A percentile compares a stretch with the other conserved stretches of the same genome.
Conservation (phyloP, 2,329 filamentous ascomycete species). For the Cercospora sesami region DNA sequence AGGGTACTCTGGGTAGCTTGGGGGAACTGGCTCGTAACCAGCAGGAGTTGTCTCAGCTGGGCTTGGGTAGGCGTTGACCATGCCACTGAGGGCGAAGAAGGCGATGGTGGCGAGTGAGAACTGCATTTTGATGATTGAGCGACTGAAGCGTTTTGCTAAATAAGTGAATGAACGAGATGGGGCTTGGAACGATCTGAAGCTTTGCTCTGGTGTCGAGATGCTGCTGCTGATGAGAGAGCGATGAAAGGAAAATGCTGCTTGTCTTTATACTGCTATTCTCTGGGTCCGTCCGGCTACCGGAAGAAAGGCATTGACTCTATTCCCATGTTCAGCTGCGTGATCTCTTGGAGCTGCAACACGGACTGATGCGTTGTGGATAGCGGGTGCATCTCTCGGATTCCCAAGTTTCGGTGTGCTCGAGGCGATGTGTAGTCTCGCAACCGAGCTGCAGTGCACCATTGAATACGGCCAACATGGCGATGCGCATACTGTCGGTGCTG, state of each 20-base stretch:
- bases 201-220: conserved; percentile 12
- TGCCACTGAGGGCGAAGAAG: conserved; percentile 24
- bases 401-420: neutral
- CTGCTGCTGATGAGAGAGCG: conserved; percentile 20
- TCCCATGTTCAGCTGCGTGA: neutral
- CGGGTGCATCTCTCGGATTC: neutral
- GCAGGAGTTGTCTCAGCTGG: conserved; percentile 14
- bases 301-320: neutral
- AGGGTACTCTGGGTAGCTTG: neutral
- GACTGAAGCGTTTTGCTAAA: conserved; percentile 17
- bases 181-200: conserved; percentile 11
- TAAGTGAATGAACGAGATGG: conserved; percentile 15
- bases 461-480: neutral
- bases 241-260: neutral
- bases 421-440: neutral
- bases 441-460: conserved; percentile 1
- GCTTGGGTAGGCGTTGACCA: conserved; percentile 22
- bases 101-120: conserved; percentile 23
- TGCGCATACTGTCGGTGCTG: neutral
- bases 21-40: conserved; percentile 14
- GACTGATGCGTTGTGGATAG: neutral
- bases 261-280: conserved; percentile 15
- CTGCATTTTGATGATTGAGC: conserved; percentile 21
- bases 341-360: neutral
- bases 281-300: neutral